Percentiles rank a stretch among this genome's conserved stretches.
These are phyloP conservation scores for Inosperma sp. DNA, from an alignment of 768 basidiomycete genomes.

Conservation along the genomic window DNA sequence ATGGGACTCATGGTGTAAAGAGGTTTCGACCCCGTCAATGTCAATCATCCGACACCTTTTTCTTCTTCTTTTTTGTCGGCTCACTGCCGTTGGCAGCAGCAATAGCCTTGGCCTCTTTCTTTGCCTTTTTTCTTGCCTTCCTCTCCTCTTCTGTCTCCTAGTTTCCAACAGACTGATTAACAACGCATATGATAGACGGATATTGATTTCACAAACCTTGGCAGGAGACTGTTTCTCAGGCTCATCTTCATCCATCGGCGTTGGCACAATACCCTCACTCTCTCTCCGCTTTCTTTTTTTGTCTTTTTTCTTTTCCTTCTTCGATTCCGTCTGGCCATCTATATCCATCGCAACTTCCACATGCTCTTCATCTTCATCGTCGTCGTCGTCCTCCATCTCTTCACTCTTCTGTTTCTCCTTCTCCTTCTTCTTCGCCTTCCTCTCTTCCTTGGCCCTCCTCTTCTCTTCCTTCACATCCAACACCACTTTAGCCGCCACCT, in stretches of 20 bases:
- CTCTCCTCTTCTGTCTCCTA: conserved; percentile 81
- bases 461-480: conserved; percentile 87
- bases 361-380: conserved; percentile 36
- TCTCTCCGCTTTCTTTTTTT: conserved; percentile 46
- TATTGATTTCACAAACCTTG: conserved; percentile 33
- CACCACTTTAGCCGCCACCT: conserved; percentile 68
- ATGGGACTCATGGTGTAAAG: too few relatives aligned
- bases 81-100: conserved; percentile 33
- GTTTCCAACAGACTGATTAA: conserved; percentile 21
- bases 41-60: conserved; percentile 46
- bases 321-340: conserved; percentile 11
- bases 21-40: too few relatives aligned
- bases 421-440: conserved; percentile 59
- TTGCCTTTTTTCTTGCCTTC: conserved; percentile 73
- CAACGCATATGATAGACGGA: conserved; percentile 14
- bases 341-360: conserved; percentile 39
- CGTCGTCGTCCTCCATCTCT: conserved; percentile 43
- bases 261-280: conserved; percentile 22
- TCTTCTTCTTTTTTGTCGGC: conserved; percentile 54
- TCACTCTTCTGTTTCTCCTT: conserved; percentile 35
- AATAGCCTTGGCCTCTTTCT: conserved; percentile 68
- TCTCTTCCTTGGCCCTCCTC: conserved; percentile 74
- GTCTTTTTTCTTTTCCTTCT: conserved; percentile 20
- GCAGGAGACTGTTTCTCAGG: conserved; percentile 32
- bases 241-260: conserved; percentile 26